Conservation (phyloP, 371 early-diverging fungal species). For the Rhizopus sp. region DNA sequence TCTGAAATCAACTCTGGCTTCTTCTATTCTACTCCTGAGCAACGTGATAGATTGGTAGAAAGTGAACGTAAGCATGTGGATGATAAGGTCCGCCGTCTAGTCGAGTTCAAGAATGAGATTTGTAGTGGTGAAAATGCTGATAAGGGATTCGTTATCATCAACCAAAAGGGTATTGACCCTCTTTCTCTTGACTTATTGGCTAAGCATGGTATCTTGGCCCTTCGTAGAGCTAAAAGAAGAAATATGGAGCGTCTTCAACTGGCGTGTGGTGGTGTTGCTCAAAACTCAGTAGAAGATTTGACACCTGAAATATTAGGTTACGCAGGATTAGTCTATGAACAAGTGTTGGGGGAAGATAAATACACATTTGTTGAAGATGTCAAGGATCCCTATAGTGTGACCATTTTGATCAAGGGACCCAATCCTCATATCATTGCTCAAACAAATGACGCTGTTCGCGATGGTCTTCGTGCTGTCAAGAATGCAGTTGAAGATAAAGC, state of each 20-base stretch:
- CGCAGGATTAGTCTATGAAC: conserved; percentile 96
- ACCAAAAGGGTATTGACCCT: conserved; percentile 99
- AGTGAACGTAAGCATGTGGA: conserved; percentile 98
- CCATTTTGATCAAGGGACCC: conserved; percentile 97
- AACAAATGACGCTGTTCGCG: conserved; percentile 97
- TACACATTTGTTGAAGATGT: conserved; percentile 99
- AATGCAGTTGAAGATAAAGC: conserved; percentile 94
- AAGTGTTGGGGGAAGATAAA: conserved; percentile 98
- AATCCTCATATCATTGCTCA: conserved; percentile 95
- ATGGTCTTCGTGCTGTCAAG: conserved; percentile 98
- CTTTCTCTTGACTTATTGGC: conserved; percentile 97
- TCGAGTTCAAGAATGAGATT: conserved; percentile 95
- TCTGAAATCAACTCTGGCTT: conserved; percentile 99
- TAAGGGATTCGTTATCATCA: conserved; percentile 96
- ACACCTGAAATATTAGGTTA: conserved; percentile 88
- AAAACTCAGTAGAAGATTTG: conserved; percentile 98
- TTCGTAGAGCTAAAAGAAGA: conserved; percentile 99
- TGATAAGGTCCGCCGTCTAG: conserved; percentile 91
- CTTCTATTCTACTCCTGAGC: conserved; percentile 98
- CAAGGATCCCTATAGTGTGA: conserved; percentile 91
- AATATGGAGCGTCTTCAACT: conserved; percentile 99
- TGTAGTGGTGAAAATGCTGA: conserved; percentile 76
- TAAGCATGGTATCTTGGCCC: conserved; percentile 96
- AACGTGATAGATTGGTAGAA: conserved; percentile 98
- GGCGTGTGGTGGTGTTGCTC: conserved; percentile 97